Evolutionary conservation across 2,329 filamentous ascomycete species (phyloP).

Genomic region (Lachnellula arida): DNA sequence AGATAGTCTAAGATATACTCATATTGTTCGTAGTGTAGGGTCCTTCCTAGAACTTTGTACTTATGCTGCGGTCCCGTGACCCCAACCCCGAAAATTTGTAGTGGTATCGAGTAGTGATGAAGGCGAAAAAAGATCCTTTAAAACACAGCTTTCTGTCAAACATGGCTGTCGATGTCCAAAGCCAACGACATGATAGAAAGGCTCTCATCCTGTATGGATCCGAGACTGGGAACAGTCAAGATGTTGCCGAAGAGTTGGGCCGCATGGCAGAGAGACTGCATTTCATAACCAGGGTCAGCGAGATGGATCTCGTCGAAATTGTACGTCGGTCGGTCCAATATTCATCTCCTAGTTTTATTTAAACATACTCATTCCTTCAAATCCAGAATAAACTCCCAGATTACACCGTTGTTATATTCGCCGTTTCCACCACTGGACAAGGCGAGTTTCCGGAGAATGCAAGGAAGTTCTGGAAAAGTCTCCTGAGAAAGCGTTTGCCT

Average conservation of each 20-base stretch:
- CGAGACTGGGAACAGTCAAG: slow-evolving; percentile 91
- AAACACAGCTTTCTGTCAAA: neutral
- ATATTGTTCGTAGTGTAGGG: neutral
- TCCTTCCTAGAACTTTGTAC: neutral
- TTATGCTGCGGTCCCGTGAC: neutral
- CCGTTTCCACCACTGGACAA: slow-evolving; percentile 89
- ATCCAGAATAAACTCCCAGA: slow-evolving; percentile 46
- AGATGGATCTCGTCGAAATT: slow-evolving; percentile 71
- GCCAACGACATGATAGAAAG: slow-evolving; percentile 36
- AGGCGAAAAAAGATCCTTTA: neutral
- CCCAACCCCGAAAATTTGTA: neutral
- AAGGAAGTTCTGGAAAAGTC: slow-evolving; percentile 74
- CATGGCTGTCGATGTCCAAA: slow-evolving; percentile 17
- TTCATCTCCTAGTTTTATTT: slow-evolving; percentile 2
- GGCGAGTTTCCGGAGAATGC: slow-evolving; percentile 88
- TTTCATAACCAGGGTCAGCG: slow-evolving; percentile 70
- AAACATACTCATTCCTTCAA: slow-evolving; percentile 17
- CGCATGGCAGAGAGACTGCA: slow-evolving; percentile 69
- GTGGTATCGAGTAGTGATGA: too few relatives aligned
- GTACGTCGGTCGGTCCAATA: slow-evolving; percentile 50
- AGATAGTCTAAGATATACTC: neutral
- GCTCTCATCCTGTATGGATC: slow-evolving; percentile 84
- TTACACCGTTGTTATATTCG: slow-evolving; percentile 64
- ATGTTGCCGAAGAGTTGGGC: slow-evolving; percentile 81
- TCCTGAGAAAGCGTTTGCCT: slow-evolving; percentile 74